These are phyloP conservation scores for Diaporthe vexans DNA, from an alignment of 2,329 filamentous ascomycete species.

Conservation along the genomic window DNA sequence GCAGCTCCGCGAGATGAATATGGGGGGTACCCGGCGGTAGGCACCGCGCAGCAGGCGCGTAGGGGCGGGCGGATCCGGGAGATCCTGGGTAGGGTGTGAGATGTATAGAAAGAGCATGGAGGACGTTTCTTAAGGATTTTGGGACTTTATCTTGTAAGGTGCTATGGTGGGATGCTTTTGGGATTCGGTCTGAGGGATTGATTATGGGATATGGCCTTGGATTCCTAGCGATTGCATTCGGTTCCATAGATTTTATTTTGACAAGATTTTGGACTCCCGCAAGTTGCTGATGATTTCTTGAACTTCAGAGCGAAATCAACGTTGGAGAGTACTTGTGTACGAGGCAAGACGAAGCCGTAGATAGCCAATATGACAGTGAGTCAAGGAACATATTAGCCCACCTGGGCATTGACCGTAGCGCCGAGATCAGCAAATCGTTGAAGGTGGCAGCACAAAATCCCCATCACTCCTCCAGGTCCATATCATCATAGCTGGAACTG, in stretches of 20 bases:
- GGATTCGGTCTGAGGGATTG: background rate
- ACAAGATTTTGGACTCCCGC: background rate
- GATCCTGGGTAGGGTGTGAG: conserved; percentile 40
- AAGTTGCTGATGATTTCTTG: background rate
- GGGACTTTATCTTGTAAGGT: background rate
- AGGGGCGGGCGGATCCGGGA: conserved; percentile 41
- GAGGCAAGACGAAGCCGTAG: too few species aligned
- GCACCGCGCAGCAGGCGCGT: conserved; percentile 14
- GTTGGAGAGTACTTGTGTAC: too few species aligned
- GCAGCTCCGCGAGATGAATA: conserved; percentile 37
- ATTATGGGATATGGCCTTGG: background rate
- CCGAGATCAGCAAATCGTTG: too few species aligned
- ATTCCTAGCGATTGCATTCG: conserved; percentile 10
- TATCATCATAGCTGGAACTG: conserved; percentile 5
- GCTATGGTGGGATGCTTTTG: background rate
- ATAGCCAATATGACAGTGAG: too few species aligned
- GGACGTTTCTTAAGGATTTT: background rate
- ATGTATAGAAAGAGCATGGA: background rate
- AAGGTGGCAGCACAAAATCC: background rate
- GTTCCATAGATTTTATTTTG: background rate
- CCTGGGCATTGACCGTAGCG: too few species aligned
- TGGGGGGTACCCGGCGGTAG: conserved; percentile 22
- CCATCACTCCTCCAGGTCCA: background rate
- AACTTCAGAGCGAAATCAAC: too few species aligned
- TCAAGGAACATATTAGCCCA: too few species aligned